phyloP scores from a whole-genome alignment of 2,329 filamentous ascomycete species.

The Penicillium sp. region DNA sequence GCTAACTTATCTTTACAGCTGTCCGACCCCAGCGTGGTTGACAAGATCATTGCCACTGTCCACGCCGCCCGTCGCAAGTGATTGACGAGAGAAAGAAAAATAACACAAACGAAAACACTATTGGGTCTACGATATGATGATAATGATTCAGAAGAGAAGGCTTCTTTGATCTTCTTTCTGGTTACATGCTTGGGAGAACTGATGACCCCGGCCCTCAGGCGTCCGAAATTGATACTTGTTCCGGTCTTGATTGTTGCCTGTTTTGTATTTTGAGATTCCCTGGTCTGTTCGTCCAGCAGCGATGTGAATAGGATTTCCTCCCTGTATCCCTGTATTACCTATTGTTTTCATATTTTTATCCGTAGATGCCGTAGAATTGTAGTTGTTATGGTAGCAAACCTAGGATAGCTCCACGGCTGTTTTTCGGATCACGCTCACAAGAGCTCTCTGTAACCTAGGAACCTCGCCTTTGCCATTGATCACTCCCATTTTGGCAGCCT shows the following conservation, averaged over 20 bases:
- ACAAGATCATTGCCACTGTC: conserved; percentile 84
- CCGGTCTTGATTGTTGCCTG: conserved; percentile 12
- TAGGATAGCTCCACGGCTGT: too few species aligned
- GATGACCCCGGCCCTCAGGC: neutral
- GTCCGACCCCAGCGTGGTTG: conserved; percentile 85
- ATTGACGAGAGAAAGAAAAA: neutral
- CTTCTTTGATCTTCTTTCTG: neutral
- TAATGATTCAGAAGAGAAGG: conserved; percentile 25
- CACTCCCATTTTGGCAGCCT: neutral
- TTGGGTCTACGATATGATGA: conserved; percentile 22
- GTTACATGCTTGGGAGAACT: neutral
- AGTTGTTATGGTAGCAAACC: too few species aligned
- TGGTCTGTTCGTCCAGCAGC: conserved; percentile 19
- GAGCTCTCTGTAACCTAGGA: too few species aligned
- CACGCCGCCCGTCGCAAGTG: conserved; percentile 56
- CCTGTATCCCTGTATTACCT: neutral
- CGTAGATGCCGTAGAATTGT: too few species aligned
- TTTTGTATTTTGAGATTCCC: conserved; percentile 31
- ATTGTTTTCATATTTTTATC: neutral
- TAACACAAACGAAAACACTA: conserved; percentile 13
- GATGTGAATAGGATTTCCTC: conserved; percentile 23
- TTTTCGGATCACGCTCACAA: too few species aligned
- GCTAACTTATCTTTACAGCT: conserved; percentile 57
- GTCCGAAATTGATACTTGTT: conserved; percentile 5
- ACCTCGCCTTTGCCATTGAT: too few species aligned